Base-by-base conservation (phyloP, 257 asterid species). In the Plantago ovata region DNA sequence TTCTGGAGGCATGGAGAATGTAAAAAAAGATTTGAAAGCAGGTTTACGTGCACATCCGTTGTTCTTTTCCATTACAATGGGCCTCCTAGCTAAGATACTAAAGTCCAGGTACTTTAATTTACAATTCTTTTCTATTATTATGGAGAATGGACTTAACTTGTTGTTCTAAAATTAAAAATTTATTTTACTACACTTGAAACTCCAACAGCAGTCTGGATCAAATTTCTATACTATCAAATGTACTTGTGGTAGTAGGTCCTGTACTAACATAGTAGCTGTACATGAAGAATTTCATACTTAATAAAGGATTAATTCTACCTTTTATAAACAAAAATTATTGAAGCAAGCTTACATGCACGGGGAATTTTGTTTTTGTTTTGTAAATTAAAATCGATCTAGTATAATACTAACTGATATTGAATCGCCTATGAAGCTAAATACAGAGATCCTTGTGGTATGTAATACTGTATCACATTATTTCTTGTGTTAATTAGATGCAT, bases 61-160 rank as follows among this genome's bases (percentile, higher is more conserved):
- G 44, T 55, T 55, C 44, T 55, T 55, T 38, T 46, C 60, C 24
- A 55, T 55, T 55, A 36, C 60, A 38, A 55, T 55, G 60, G 60
- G 60, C 47, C 60, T 55, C 60, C 38, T 55, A 32, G 60, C 60
- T 9, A 46, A 55, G 41, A 55, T 55, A 13, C 36, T 55, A 55
- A 55, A 55, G 10, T 55, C 60, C 47, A 55, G 60, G 60, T 55
- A 55, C 23, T 38, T 55, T n/a, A n/a, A 10, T 21, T 18, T 21
- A 21, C 55, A 22, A 49, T 19, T 14, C 22, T 14, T 14, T 23
- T 6, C 10, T 50, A 50, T 18, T n/a, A n/a, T n/a, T 32, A 53
- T 12, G 36, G 24, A 38, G 40, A 32, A 53, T 53, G 13, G 42
- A 13, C 23, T 53, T 53, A 23, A n/a, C 13, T 40, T 50, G 4